These are phyloP conservation scores for Botrytis galanthina DNA, from an alignment of 2,329 filamentous ascomycete species.

Conservation along the genomic window DNA sequence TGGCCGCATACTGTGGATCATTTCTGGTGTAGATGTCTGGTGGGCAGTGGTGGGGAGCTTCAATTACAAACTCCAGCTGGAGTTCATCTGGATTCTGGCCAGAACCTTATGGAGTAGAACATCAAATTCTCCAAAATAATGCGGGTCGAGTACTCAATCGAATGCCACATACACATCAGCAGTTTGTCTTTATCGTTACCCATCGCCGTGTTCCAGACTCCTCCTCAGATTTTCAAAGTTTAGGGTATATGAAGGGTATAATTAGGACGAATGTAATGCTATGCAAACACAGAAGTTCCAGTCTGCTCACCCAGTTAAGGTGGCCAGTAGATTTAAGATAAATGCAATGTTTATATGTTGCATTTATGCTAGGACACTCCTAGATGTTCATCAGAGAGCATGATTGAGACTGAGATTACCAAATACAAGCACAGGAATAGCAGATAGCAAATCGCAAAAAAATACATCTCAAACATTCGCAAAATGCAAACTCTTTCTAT, in stretches of 20 bases:
- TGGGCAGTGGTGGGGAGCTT: background rate
- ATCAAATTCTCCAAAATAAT: background rate
- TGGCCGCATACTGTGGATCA: background rate
- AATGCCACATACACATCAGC: background rate
- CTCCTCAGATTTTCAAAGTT: background rate
- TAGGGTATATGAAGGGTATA: conserved; percentile 1
- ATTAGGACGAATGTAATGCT: background rate
- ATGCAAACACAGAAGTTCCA: background rate
- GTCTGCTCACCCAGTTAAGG: background rate
- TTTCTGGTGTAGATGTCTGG: background rate
- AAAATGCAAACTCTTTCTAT: background rate
- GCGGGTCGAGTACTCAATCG: background rate
- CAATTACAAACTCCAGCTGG: background rate
- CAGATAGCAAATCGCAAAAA: background rate
- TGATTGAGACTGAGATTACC: background rate
- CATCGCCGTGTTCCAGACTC: background rate
- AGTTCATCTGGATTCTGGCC: background rate
- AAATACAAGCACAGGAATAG: background rate
- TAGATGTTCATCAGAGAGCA: background rate
- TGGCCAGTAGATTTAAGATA: background rate
- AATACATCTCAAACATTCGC: background rate
- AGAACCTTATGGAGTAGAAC: background rate
- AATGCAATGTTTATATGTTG: background rate
- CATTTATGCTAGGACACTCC: background rate
- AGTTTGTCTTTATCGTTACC: background rate